These are phyloP conservation scores for Colletotrichum lupini DNA, from an alignment of 2,329 filamentous ascomycete species.

Conservation along the genomic window DNA sequence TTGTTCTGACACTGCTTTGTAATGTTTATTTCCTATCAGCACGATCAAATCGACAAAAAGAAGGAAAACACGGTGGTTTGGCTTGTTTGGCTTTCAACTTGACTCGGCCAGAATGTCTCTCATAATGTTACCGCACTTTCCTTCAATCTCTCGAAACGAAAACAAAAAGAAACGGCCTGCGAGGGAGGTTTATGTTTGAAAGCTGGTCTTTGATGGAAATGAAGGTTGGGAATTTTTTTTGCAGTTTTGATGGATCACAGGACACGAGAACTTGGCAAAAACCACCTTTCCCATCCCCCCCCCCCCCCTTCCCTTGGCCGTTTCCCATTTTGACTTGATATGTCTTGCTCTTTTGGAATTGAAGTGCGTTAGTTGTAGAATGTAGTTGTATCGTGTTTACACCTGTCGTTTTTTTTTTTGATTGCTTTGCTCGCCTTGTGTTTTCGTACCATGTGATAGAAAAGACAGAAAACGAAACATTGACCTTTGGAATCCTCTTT, in stretches of 20 bases:
- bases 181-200: neutral
- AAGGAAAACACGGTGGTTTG: neutral
- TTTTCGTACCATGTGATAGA: neutral
- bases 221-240: neutral
- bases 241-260: conserved; percentile 19
- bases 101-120: no score
- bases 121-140: no score
- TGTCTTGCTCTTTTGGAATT: neutral
- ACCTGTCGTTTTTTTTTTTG: neutral
- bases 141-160: no score
- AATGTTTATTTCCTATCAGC: neutral
- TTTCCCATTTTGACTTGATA: neutral
- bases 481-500: neutral
- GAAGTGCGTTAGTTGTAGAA: neutral
- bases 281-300: neutral
- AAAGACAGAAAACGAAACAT: neutral
- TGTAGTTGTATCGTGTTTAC: neutral
- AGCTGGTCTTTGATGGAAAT: neutral
- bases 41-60: neutral
- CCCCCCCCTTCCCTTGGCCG: neutral
- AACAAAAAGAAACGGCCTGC: neutral
- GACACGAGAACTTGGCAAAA: conserved; percentile 19
- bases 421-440: neutral
- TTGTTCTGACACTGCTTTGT: neutral
- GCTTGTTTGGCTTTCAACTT: neutral